Conservation (phyloP, 768 basidiomycete species). For the Tulasnella sp. region DNA sequence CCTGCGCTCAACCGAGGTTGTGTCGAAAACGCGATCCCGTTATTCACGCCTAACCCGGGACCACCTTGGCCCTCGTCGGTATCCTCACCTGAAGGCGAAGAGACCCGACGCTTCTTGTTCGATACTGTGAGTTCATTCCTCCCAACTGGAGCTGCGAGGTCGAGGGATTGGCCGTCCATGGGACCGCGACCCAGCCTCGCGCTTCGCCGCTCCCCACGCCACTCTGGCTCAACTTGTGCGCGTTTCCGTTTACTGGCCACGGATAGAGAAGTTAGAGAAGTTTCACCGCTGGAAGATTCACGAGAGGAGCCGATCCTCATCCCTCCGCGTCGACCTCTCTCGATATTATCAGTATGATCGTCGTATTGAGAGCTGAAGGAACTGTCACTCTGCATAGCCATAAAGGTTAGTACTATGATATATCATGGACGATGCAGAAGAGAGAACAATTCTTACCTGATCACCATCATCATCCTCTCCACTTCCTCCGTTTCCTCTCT, state of each 20-base stretch:
- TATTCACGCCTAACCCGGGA: not conserved
- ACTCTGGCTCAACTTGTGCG: not conserved
- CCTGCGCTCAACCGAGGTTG: no score
- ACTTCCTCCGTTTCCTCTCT: not conserved
- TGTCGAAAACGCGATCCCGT: no score
- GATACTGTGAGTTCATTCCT: not conserved
- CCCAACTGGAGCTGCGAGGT: not conserved
- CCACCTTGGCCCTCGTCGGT: not conserved
- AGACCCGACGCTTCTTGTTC: not conserved
- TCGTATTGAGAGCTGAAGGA: not conserved
- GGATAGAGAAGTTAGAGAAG: not conserved
- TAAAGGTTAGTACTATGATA: not conserved
- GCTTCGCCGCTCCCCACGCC: slow-evolving; percentile 17
- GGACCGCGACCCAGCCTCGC: slow-evolving; percentile 9
- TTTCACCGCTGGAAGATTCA: slow-evolving; percentile 2
- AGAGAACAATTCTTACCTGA: not conserved
- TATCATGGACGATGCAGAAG: not conserved
- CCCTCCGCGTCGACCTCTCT: not conserved
- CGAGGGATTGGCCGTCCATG: no score
- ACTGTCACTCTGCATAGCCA: not conserved
- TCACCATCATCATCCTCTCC: slow-evolving; percentile 4
- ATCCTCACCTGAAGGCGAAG: not conserved
- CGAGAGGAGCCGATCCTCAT: not conserved
- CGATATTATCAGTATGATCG: not conserved
- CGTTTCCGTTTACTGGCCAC: slow-evolving; percentile 2